A percentile compares a stretch with the other conserved stretches of the same genome.
Conservation (phyloP, 2,329 filamentous ascomycete species). For the Metarhizium anisopliae region DNA sequence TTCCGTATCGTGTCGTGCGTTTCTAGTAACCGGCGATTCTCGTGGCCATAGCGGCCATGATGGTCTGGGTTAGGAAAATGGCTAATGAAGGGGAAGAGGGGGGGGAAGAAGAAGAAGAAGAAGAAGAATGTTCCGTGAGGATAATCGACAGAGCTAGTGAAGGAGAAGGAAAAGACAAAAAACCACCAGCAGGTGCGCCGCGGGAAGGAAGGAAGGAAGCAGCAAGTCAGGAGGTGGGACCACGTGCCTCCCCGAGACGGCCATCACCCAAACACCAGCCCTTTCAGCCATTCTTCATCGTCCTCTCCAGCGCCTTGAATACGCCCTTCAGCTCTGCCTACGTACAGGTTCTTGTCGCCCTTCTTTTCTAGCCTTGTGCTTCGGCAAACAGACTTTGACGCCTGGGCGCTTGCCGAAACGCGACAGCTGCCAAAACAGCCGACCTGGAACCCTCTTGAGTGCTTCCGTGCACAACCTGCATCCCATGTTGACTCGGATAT, state of each 20-base stretch:
- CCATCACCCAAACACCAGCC: neutral
- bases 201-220: too few relatives aligned
- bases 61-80: neutral
- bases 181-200: too few relatives aligned
- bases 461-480: neutral
- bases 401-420: constrained; percentile 3
- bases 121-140: too few relatives aligned
- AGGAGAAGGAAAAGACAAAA: too few relatives aligned
- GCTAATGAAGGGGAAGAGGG: neutral
- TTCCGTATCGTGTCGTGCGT: neutral
- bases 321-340: neutral
- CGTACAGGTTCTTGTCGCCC: too few relatives aligned
- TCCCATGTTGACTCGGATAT: neutral
- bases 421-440: neutral
- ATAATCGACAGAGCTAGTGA: too few relatives aligned
- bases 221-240: neutral
- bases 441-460: neutral
- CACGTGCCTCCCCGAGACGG: neutral
- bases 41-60: neutral
- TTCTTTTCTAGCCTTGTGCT: too few relatives aligned
- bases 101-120: neutral
- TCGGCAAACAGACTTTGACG: neutral
- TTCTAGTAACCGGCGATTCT: neutral
- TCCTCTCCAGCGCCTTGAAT: neutral
- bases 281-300: neutral